Evolutionary conservation across 2,329 filamentous ascomycete species (phyloP).

Genomic region (Claviceps sp.): DNA sequence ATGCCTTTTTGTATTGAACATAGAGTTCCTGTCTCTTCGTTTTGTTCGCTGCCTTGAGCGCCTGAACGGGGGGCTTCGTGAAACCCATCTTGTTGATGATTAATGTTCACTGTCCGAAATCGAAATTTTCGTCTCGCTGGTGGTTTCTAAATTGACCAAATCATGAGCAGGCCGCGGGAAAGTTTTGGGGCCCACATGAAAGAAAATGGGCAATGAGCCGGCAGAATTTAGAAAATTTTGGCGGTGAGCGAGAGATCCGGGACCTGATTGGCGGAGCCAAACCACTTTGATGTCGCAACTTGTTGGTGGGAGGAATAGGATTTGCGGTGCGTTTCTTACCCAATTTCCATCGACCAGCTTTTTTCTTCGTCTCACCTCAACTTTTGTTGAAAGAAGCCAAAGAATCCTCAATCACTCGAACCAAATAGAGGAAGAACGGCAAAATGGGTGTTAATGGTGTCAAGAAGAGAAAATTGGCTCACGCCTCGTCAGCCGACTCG

Average conservation of each 20-base stretch:
- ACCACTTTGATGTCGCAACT: constrained; percentile 1
- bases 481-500: constrained; percentile 32
- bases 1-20: constrained; percentile 64
- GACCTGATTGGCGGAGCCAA: constrained; percentile 13
- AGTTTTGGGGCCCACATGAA: constrained; percentile 10
- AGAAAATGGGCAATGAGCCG: constrained; percentile 4
- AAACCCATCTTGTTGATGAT: constrained; percentile 17
- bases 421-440: neutral
- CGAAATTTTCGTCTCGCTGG: neutral
- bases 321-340: neutral
- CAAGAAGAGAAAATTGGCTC: constrained; percentile 46
- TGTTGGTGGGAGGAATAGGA: neutral
- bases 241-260: constrained; percentile 18
- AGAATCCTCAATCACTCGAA: neutral
- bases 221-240: constrained; percentile 25
- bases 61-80: constrained; percentile 20
- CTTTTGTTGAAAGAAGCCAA: neutral
- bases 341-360: neutral
- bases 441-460: constrained; percentile 35
- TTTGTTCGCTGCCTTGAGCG: constrained; percentile 56
- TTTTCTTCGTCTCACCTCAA: neutral
- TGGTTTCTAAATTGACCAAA: neutral
- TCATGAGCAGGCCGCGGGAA: neutral
- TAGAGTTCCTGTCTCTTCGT: constrained; percentile 64
- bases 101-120: neutral